Base-by-base conservation (phyloP, 2,329 filamentous ascomycete genomes). In the Trichoderma polysporum region DNA sequence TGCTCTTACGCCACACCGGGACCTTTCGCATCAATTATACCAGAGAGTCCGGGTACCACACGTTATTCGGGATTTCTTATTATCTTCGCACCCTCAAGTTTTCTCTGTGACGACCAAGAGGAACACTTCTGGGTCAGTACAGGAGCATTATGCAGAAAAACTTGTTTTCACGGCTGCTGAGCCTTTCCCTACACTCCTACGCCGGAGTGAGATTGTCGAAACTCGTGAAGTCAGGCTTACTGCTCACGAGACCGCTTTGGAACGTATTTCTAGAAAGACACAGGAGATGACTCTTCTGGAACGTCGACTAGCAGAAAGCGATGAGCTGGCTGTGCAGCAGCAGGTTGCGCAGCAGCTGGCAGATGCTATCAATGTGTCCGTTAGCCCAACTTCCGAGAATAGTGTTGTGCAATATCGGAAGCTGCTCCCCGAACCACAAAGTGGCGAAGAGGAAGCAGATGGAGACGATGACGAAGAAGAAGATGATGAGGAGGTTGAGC, bases 251-350 rank as follows among this genome's bases (percentile, higher is more conserved):
- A 94, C 93, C n/a, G 94, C 91, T 0, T 83, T 98, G 68, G 94
- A 98, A 76, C 89, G 94, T 17, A 94, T 95, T 35, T 90, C 92
- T 72, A 88, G 94, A 68, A 97, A 97, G 82, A 97, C 94, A 0
- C 88, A 92, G 67, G 94, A 98, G 78, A 87, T 98, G 81, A 83
- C 87, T 1, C 79, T 85, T 0, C 82, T 97, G 1, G 93, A 97
- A 76, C 92, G 90, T 76, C 88, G 89, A 58, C 83, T 94, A 9
- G 80, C 84, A 1, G 89, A 92, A 25, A 91, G 90, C 5, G 91
- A 94, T 66, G 88, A 92, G 39, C 86, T 89, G 9, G 86, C 87
- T 50, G 85, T 89, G 17, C 85, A 87, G 49, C 82, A 88, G 53
- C 86, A 89, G 9, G 86, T 87, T 50, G 85, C 90, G 17, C 85